Evolutionary conservation across 345 rosid genomes (phyloP).

Genomic region (Arabis hirsuta): DNA sequence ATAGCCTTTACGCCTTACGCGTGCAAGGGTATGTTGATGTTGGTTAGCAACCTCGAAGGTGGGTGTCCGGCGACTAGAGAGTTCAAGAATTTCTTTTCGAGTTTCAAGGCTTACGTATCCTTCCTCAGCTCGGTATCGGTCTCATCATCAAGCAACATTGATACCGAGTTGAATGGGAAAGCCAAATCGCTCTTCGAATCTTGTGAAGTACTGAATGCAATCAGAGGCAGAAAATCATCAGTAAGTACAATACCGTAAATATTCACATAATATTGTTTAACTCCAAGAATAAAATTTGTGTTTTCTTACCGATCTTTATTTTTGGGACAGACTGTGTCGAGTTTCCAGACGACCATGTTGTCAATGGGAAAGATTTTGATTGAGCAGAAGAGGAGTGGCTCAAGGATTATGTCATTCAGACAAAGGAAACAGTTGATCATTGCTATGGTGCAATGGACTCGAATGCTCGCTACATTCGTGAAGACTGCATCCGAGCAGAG

Average conservation of each 20-base stretch:
- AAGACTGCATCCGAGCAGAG: background rate
- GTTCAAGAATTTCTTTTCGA: constrained; percentile 22
- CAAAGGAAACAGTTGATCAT: constrained; percentile 23
- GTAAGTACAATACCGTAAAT: background rate
- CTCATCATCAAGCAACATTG: background rate
- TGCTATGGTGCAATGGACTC: constrained; percentile 30
- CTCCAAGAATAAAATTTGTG: background rate
- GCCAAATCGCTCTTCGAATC: background rate
- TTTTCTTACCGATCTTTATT: constrained; percentile 4
- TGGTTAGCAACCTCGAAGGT: background rate
- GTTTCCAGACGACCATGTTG: background rate
- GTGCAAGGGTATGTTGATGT: constrained; percentile 16
- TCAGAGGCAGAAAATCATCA: background rate
- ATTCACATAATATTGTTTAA: background rate
- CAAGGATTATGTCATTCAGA: background rate
- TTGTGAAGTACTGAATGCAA: too few relatives aligned
- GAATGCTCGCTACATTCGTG: background rate
- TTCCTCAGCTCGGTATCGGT: background rate
- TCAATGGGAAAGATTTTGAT: constrained; percentile 39
- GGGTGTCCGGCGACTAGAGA: constrained; percentile 24
- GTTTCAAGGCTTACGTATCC: background rate
- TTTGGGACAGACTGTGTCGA: background rate
- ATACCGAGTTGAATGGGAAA: background rate
- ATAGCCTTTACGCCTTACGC: constrained; percentile 34
- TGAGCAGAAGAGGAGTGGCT: constrained; percentile 33